Conservation (phyloP, 371 early-diverging fungal species). For the Mucor indicus region DNA sequence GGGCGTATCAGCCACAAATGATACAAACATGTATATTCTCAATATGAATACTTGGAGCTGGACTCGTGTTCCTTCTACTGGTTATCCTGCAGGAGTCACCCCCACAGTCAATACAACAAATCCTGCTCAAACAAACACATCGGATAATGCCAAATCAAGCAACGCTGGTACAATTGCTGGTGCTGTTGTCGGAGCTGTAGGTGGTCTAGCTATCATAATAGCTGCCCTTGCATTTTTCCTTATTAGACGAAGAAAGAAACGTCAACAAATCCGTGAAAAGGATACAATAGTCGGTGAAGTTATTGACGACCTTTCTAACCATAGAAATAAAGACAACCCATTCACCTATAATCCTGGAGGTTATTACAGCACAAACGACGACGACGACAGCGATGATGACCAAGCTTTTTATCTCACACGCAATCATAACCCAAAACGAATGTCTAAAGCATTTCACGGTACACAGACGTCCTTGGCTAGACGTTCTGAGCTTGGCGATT, state of each 20-base stretch:
- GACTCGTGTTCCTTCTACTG: slow-evolving; percentile 22
- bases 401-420: not conserved
- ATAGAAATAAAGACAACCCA: slow-evolving; percentile 5
- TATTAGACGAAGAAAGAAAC: slow-evolving; percentile 3
- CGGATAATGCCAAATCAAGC: not conserved
- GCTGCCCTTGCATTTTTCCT: slow-evolving; percentile 3
- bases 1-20: slow-evolving; percentile 26
- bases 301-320: not conserved
- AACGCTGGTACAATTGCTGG: slow-evolving; percentile 23
- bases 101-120: not conserved
- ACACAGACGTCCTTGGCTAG: slow-evolving; percentile 3
- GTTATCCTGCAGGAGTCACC: slow-evolving; percentile 5
- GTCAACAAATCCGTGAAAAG: not conserved
- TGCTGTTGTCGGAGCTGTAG: slow-evolving; percentile 16
- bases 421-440: slow-evolving; percentile 1
- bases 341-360: slow-evolving; percentile 8
- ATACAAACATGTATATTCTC: slow-evolving; percentile 27
- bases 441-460: slow-evolving; percentile 11
- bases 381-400: slow-evolving; percentile 1
- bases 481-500: slow-evolving; percentile 32
- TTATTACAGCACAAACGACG: slow-evolving; percentile 6
- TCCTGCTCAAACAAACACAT: not conserved
- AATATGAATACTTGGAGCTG: slow-evolving; percentile 26
- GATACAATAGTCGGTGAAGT: not conserved
- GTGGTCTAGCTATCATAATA: slow-evolving; percentile 11